phyloP scores from a whole-genome alignment of 2,329 filamentous ascomycete genomes.

The Penicillium psychrosexuale region DNA sequence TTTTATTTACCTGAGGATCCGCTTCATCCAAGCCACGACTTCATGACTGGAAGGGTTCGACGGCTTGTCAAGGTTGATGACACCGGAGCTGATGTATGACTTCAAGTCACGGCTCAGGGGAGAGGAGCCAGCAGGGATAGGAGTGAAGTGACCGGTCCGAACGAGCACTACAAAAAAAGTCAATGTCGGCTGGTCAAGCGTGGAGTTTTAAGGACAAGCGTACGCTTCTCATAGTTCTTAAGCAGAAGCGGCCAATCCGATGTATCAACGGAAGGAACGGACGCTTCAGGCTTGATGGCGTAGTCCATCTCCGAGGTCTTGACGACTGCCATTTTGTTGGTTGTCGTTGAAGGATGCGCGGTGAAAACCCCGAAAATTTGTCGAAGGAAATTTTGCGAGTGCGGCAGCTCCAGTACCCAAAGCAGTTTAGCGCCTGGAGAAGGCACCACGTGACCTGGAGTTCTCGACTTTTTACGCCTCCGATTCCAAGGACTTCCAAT shows the following conservation, averaged over 20 bases:
- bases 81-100: constrained; percentile 93
- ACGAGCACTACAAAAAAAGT: constrained; percentile 62
- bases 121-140: constrained; percentile 87
- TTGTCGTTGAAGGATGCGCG: constrained; percentile 22
- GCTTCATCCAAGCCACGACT: constrained; percentile 99
- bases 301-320: constrained; percentile 67
- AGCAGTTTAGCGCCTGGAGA: constrained; percentile 18
- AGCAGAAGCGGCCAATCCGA: constrained; percentile 89
- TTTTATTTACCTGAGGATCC: constrained; percentile 72
- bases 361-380: constrained; percentile 22
- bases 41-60: constrained; percentile 98
- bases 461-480: constrained; percentile 4
- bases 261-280: constrained; percentile 74
- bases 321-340: constrained; percentile 44
- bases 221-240: constrained; percentile 93
- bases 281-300: constrained; percentile 87
- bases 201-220: constrained; percentile 40
- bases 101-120: constrained; percentile 93
- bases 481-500: background rate
- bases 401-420: constrained; percentile 24
- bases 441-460: constrained; percentile 9
- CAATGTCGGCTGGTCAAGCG: constrained; percentile 11
- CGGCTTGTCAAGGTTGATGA: constrained; percentile 97
- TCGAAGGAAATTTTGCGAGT: constrained; percentile 30
- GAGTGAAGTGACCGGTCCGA: constrained; percentile 93